These are phyloP conservation scores for Aureobasidium sp. DNA, from an alignment of 2,329 filamentous ascomycete genomes.

Conservation along the genomic window DNA sequence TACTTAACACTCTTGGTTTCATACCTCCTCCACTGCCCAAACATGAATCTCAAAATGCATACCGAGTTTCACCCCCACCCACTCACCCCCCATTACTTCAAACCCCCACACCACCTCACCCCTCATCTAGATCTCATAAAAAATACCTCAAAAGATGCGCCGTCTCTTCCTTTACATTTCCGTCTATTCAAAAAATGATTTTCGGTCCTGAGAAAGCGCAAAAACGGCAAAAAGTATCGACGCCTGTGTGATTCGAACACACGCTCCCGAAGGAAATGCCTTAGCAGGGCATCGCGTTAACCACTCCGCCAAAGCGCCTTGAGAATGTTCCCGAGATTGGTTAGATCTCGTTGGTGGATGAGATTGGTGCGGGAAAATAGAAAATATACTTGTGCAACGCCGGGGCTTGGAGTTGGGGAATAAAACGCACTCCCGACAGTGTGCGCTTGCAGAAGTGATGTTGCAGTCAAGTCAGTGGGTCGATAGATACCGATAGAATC, in stretches of 20 bases:
- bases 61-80: neutral
- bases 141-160: neutral
- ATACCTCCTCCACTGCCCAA: no score
- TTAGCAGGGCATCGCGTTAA: constrained; percentile 12
- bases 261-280: constrained; percentile 7
- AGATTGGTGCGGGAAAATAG: fast-evolving
- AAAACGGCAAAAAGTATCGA: neutral
- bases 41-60: neutral
- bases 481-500: no score
- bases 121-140: neutral
- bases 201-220: no score
- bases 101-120: neutral
- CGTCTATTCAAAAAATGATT: neutral
- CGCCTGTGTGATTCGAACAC: constrained; percentile 11
- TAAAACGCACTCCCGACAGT: no score
- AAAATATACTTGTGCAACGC: neutral
- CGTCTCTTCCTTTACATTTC: neutral
- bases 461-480: no score
- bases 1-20: no score
- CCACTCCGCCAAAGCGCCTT: constrained; percentile 12
- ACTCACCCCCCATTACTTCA: neutral
- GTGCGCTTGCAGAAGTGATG: no score
- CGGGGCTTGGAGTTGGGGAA: no score
- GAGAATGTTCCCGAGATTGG: neutral
- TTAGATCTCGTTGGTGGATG: neutral